A percentile compares a stretch with the other conserved stretches of the same genome.
Evolutionary conservation across 257 asterid species (phyloP).

Genomic region (Coffea eugenioides): DNA sequence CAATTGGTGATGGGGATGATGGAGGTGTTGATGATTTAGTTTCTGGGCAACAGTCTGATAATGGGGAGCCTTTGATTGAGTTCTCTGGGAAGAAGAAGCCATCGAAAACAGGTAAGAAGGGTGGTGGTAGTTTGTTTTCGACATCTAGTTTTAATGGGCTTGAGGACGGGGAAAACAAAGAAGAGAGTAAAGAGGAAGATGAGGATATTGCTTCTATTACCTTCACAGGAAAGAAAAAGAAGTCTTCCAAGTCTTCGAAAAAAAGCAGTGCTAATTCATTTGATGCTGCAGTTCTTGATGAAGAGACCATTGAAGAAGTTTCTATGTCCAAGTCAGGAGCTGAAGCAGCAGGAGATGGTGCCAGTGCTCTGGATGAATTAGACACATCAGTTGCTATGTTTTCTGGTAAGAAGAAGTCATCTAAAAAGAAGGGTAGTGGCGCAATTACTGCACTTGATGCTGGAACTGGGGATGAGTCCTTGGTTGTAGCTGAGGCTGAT

Average conservation of each 20-base stretch:
- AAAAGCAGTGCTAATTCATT: conserved; percentile 32
- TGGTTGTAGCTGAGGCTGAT: conserved; percentile 32
- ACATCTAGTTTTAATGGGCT: conserved; percentile 45
- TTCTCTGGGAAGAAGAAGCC: conserved; percentile 73
- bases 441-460: conserved; percentile 31
- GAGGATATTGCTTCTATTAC: conserved; percentile 38
- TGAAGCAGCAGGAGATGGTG: conserved; percentile 42
- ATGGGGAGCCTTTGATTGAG: conserved; percentile 37
- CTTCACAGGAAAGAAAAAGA: conserved; percentile 77
- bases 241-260: conserved; percentile 50
- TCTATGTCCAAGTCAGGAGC: conserved; percentile 34
- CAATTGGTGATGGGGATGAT: conserved; percentile 32
- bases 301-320: conserved; percentile 41
- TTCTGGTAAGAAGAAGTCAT: conserved; percentile 84
- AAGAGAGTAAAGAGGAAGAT: conserved; percentile 53
- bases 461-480: conserved; percentile 33
- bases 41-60: conserved; percentile 41
- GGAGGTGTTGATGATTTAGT: conserved; percentile 12
- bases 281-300: conserved; percentile 39
- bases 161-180: conserved; percentile 36
- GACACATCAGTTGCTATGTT: conserved; percentile 42
- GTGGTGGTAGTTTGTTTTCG: conserved; percentile 31
- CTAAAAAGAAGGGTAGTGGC: conserved; percentile 61
- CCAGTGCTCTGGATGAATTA: conserved; percentile 43
- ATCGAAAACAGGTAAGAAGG: conserved; percentile 54